Evolutionary conservation across 1,284 basidiomycete species (phyloP).

Genomic region (Naganishia albida): DNA sequence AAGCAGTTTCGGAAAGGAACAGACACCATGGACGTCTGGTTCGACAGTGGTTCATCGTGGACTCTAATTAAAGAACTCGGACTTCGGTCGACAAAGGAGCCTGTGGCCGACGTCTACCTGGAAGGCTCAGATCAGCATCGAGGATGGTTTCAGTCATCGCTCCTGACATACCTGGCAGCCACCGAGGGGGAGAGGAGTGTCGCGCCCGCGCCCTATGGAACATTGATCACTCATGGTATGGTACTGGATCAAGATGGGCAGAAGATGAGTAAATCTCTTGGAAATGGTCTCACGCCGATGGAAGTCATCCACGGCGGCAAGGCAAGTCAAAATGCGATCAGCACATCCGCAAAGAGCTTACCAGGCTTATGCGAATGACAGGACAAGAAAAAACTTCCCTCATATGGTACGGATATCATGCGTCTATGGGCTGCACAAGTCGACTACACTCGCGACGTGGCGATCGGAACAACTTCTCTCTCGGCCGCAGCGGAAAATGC

Average conservation of each 20-base stretch:
- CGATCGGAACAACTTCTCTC: conserved; percentile 78
- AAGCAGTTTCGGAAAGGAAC: conserved; percentile 70
- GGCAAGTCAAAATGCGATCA: conserved; percentile 57
- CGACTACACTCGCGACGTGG: conserved; percentile 86
- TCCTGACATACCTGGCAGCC: conserved; percentile 74
- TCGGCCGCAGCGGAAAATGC: conserved; percentile 74
- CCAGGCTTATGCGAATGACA: conserved; percentile 44
- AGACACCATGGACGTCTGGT: conserved; percentile 99
- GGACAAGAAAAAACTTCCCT: conserved; percentile 69
- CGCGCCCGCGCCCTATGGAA: conserved; percentile 66
- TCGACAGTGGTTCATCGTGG: conserved; percentile 97
- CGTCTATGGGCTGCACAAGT: conserved; percentile 90
- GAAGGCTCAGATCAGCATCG: conserved; percentile 98
- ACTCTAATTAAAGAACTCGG: conserved; percentile 63
- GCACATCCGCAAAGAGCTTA: neutral
- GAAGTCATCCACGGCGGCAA: conserved; percentile 75
- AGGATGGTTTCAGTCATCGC: conserved; percentile 97
- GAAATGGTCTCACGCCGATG: conserved; percentile 87
- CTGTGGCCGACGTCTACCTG: conserved; percentile 81
- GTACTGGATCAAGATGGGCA: conserved; percentile 85
- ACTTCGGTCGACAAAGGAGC: conserved; percentile 46
- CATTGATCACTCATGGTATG: conserved; percentile 94
- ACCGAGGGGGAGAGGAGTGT: conserved; percentile 43
- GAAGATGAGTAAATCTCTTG: conserved; percentile 98
- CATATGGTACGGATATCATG: conserved; percentile 82